phyloP scores from a whole-genome alignment of 78 protist genomes.

The Chrysochromulina tobinii region DNA sequence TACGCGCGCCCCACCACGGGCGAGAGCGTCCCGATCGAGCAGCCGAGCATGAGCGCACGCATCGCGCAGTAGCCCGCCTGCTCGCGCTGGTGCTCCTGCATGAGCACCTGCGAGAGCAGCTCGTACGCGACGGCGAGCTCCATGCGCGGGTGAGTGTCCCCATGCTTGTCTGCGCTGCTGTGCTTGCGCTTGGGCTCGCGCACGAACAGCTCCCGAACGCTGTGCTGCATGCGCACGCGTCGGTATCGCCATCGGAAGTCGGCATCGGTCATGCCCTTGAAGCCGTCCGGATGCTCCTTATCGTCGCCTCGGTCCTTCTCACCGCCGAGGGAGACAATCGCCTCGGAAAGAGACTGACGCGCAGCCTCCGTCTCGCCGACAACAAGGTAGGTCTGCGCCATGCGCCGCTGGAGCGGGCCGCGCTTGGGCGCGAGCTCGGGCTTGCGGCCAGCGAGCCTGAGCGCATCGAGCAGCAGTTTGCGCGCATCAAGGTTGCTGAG shows the following conservation, averaged over 20 bases:
- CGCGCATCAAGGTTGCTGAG: not conserved
- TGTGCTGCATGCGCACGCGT: too few species aligned
- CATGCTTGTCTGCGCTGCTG: too few species aligned
- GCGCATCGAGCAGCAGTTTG: not conserved
- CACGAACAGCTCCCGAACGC: too few species aligned
- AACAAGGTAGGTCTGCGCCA: not conserved
- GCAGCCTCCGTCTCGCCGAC: not conserved
- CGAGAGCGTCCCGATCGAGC: not conserved
- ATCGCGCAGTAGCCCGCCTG: not conserved
- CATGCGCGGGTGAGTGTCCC: too few species aligned
- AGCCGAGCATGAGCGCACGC: not conserved
- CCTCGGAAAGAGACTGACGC: not conserved
- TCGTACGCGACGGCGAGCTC: not conserved
- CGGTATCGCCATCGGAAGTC: too few species aligned
- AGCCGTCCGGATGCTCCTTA: too few species aligned
- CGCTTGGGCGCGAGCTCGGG: not conserved
- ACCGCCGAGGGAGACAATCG: not conserved
- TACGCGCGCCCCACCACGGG: not conserved
- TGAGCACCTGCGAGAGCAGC: not conserved
- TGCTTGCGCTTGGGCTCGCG: too few species aligned
- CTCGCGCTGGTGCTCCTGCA: not conserved
- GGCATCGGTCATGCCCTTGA: too few species aligned
- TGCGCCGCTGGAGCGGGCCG: slow-evolving; percentile 1
- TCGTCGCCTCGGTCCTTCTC: too few species aligned
- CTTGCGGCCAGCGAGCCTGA: not conserved